phyloP scores from a whole-genome alignment of 2,329 filamentous ascomycete species.

The Microdochium nivale region DNA sequence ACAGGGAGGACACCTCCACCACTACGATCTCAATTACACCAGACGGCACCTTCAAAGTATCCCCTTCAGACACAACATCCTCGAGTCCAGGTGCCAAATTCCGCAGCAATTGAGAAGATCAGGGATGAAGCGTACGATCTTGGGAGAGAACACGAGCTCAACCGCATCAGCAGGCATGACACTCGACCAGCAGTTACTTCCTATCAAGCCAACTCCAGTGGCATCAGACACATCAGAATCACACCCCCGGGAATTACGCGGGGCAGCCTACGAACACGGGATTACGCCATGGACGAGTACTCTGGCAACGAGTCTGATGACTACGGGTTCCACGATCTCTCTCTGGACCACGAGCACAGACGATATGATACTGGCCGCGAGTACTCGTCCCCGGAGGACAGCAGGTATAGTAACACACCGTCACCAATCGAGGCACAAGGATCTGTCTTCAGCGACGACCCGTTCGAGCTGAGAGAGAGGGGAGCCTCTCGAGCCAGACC shows the following conservation, averaged over 20 bases:
- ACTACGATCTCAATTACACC: neutral
- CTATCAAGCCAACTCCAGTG: neutral
- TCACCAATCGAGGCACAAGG: neutral
- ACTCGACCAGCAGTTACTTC: neutral
- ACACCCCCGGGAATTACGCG: neutral
- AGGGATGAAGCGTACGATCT: neutral
- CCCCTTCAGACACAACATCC: neutral
- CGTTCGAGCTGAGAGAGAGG: neutral
- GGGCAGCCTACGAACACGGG: neutral
- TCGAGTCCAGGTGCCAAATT: neutral
- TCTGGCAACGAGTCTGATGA: neutral
- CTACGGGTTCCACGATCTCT: neutral
- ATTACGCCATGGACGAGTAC: neutral
- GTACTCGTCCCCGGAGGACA: neutral
- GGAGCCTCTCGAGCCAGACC: neutral
- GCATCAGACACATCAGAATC: neutral
- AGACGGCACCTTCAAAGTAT: neutral
- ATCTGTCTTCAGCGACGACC: neutral
- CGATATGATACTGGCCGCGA: neutral
- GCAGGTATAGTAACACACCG: neutral
- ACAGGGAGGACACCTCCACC: neutral
- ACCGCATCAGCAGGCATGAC: neutral
- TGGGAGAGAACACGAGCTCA: neutral
- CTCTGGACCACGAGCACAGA: neutral
- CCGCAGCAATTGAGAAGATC: neutral